Percentiles rank a stretch among this genome's conserved stretches.
These are phyloP conservation scores for Auriscalpium vulgare DNA, from an alignment of 768 basidiomycete genomes.

Conservation along the genomic window DNA sequence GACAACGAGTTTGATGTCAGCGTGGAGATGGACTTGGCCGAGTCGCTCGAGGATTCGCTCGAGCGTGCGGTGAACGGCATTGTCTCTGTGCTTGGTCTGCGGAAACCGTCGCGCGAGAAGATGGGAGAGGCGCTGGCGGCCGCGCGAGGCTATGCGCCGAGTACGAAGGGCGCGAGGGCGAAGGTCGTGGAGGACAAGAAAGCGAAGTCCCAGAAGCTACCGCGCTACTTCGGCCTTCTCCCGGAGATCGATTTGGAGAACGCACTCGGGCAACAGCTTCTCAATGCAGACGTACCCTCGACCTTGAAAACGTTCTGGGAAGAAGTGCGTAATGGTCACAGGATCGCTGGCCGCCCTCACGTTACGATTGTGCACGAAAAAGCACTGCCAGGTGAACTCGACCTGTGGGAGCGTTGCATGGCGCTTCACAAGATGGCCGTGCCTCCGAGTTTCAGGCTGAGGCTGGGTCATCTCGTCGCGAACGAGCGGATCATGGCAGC, in stretches of 20 bases:
- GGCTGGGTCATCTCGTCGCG: slow-evolving; percentile 60
- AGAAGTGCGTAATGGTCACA: slow-evolving; percentile 31
- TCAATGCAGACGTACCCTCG: slow-evolving; percentile 23
- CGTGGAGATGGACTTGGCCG: slow-evolving; percentile 59
- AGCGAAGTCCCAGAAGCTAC: slow-evolving; percentile 24
- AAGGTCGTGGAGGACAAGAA: slow-evolving; percentile 22
- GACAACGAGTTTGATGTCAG: slow-evolving; percentile 55
- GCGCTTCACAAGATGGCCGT: slow-evolving; percentile 27
- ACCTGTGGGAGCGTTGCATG: slow-evolving; percentile 46
- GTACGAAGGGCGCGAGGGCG: slow-evolving; percentile 19
- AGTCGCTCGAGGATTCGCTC: slow-evolving; percentile 47
- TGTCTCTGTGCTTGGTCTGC: slow-evolving; percentile 44
- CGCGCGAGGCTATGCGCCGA: slow-evolving; percentile 35
- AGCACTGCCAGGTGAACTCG: slow-evolving; percentile 23
- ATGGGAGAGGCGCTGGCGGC: slow-evolving; percentile 43
- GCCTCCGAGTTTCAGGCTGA: slow-evolving; percentile 54
- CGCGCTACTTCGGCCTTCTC: slow-evolving; percentile 74
- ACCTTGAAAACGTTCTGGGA: slow-evolving; percentile 39
- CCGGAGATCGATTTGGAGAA: slow-evolving; percentile 60
- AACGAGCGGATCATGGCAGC: slow-evolving; percentile 76
- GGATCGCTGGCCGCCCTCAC: slow-evolving; percentile 63
- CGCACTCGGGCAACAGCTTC: slow-evolving; percentile 38
- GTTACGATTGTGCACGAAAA: slow-evolving; percentile 80
- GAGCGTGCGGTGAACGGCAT: slow-evolving; percentile 51
- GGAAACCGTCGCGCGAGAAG: slow-evolving; percentile 44